These are phyloP conservation scores for Rhizoclosmatium globosum DNA, from an alignment of 192 early-diverging fungal genomes.

Conservation along the genomic window DNA sequence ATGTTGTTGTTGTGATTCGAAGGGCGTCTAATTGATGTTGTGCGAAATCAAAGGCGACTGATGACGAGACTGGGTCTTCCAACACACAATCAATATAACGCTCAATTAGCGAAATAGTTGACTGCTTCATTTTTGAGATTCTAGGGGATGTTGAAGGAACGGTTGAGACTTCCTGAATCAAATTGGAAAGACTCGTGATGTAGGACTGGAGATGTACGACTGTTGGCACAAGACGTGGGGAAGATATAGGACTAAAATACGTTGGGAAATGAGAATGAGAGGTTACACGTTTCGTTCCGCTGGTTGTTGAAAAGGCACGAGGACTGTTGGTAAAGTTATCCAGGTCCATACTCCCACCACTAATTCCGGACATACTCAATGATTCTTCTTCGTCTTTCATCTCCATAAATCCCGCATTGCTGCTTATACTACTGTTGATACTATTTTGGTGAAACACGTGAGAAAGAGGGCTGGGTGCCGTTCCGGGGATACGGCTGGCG, in stretches of 20 bases:
- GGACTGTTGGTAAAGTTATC: not conserved
- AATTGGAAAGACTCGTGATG: not conserved
- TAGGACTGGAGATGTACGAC: not conserved
- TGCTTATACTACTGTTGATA: no score
- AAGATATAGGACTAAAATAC: not conserved
- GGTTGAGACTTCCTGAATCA: not conserved
- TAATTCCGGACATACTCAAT: not conserved
- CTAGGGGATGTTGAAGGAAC: slow-evolving; percentile 9
- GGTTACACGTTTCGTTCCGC: not conserved
- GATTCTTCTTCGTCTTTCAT: no score
- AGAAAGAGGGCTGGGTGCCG: no score
- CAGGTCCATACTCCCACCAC: not conserved
- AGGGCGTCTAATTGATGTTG: not conserved
- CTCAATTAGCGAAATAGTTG: slow-evolving; percentile 6
- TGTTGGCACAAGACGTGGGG: not conserved
- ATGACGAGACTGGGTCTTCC: not conserved
- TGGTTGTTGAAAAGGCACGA: not conserved
- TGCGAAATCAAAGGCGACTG: not conserved
- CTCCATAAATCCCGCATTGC: no score
- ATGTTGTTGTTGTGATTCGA: not conserved
- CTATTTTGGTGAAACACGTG: no score
- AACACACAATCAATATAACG: not conserved
- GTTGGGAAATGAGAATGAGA: not conserved
- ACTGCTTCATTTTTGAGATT: not conserved
- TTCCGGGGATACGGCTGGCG: no score